phyloP scores from a whole-genome alignment of 345 rosid genomes.

The Eucalyptus rudis region DNA sequence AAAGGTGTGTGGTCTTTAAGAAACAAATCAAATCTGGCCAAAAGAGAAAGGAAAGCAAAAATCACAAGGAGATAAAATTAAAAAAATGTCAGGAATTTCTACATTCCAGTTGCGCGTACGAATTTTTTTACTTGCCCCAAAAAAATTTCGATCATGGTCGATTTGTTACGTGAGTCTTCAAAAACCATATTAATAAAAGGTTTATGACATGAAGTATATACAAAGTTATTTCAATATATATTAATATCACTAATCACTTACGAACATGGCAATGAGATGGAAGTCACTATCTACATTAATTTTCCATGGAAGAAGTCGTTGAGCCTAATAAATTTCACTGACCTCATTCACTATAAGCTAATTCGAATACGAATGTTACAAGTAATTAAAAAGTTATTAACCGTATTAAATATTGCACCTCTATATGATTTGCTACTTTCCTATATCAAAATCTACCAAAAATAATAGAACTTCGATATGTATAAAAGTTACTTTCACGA shows the following conservation, averaged over 20 bases:
- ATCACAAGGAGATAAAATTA: neutral
- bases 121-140: neutral
- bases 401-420: accelerated
- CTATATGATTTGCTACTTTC: neutral
- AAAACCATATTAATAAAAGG: accelerated
- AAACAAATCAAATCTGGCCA: neutral
- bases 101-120: accelerated
- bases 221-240: too few relatives aligned
- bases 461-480: neutral
- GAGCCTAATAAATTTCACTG: too few relatives aligned
- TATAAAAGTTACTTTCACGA: accelerated
- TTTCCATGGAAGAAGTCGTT: too few relatives aligned
- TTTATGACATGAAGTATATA: neutral
- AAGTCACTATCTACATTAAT: neutral
- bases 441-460: neutral
- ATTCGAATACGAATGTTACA: too few relatives aligned
- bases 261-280: accelerated
- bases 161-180: neutral
- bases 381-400: neutral
- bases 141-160: neutral
- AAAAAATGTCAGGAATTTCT: neutral
- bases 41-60: neutral
- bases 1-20: neutral
- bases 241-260: neutral
- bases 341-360: too few relatives aligned